Conservation (phyloP, 2,329 filamentous ascomycete species). For the Stemphylium lycopersici region DNA sequence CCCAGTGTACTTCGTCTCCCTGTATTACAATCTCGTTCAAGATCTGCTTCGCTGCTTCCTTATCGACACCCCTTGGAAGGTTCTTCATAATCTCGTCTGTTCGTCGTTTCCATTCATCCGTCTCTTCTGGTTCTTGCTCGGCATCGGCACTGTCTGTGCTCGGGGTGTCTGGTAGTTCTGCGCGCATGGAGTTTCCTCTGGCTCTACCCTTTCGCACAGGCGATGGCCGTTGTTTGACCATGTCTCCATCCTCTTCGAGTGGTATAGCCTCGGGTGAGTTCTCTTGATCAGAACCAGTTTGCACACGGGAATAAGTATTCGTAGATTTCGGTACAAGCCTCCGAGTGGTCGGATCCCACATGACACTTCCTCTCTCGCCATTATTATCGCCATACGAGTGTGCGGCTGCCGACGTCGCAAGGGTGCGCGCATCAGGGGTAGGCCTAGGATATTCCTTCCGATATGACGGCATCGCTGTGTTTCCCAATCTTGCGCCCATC, state of each 20-base stretch:
- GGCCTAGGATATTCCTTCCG: conserved; percentile 57
- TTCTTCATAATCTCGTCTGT: conserved; percentile 67
- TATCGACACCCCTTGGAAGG: conserved; percentile 81
- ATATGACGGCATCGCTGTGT: conserved; percentile 48
- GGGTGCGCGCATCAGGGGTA: conserved; percentile 24
- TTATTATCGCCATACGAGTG: conserved; percentile 37
- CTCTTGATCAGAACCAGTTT: conserved; percentile 26
- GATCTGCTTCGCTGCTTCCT: conserved; percentile 84
- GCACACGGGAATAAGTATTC: conserved; percentile 24
- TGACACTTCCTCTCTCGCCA: conserved; percentile 20
- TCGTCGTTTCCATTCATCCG: conserved; percentile 45
- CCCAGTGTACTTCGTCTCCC: conserved; percentile 94
- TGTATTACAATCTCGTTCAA: conserved; percentile 94
- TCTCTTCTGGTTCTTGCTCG: conserved; percentile 32
- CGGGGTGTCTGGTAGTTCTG: conserved; percentile 40
- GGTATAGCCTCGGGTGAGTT: conserved; percentile 26
- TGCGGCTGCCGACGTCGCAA: conserved; percentile 42
- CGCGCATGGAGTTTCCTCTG: conserved; percentile 39
- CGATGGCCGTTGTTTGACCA: conserved; percentile 25
- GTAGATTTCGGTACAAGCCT: conserved; percentile 16
- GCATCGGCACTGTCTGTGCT: conserved; percentile 36
- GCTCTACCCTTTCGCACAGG: conserved; percentile 36
- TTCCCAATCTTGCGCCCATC: conserved; percentile 11
- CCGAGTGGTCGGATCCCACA: conserved; percentile 19
- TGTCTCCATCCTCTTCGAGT: conserved; percentile 27